Base-by-base conservation (phyloP, 176 grass and related monocot species). In the Eragrostis curvula region DNA sequence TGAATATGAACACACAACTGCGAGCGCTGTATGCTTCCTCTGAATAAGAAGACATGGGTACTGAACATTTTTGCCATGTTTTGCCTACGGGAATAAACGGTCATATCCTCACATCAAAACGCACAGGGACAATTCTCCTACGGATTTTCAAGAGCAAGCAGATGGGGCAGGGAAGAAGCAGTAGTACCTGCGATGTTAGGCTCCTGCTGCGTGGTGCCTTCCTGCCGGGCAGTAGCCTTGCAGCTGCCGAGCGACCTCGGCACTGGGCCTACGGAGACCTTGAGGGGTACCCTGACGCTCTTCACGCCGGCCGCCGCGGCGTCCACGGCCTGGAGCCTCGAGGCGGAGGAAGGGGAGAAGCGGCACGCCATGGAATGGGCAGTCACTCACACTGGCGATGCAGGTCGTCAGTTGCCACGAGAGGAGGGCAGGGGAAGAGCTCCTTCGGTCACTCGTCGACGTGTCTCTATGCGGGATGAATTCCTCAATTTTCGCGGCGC, bases 161-260 rank as follows among this genome's bases (percentile, higher is more conserved):
- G n/a, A n/a, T n/a, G 61, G n/a, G 6, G 17, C 25, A 11, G 42
- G 29, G 15, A 14, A 10, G 2, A 8, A 11, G 23, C 24, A 28
- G 5, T 61, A 13, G 55, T 75, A 99, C 96, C 89, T 88, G 84
- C 46, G 21, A 87, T 66, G 63, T 0, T 41, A 23, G 85, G 77
- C 68, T 94, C 97, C 88, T 92, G 79, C 88, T 92, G 79, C 36
- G 87, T 88, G 3, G 83, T 80, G 29, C 80, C 93, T 82, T 96
- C 96, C 67, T 88, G 82, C 20, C 75, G 72, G 8, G 87, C 85
- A 46, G 91, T 79, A 41, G 89, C 93, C 70, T 72, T 94, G 64
- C 91, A 93, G 70, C 42, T 23, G 51, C 52, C 74, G 16, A 82
- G n/a, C 39, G 64, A 48, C 62, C 79, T 87, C 28, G 74, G 72